Evolutionary conservation across 1,284 basidiomycete genomes (phyloP).

Genomic region (Papiliotrema flavescens): DNA sequence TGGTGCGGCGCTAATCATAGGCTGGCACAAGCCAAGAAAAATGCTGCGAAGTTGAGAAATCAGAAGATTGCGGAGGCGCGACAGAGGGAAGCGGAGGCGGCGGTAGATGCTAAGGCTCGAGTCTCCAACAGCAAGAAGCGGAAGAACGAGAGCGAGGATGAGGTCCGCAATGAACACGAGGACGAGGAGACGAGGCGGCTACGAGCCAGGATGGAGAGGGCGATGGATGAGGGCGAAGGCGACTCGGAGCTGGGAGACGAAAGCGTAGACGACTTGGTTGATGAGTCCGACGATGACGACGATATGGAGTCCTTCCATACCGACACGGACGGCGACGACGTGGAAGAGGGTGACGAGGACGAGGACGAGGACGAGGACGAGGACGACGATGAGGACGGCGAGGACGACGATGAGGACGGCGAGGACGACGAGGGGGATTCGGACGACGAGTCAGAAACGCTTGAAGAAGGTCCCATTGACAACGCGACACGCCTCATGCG

Average conservation of each 20-base stretch:
- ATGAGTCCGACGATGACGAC: not conserved
- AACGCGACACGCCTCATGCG: slow-evolving; percentile 16
- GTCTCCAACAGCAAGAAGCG: slow-evolving; percentile 1
- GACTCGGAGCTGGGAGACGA: slow-evolving; percentile 4
- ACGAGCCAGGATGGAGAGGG: slow-evolving; percentile 20
- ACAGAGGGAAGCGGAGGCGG: slow-evolving; percentile 1
- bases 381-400: not conserved
- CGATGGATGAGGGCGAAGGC: slow-evolving; percentile 28
- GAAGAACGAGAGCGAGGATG: slow-evolving; percentile 11
- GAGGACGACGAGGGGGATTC: not conserved
- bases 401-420: not conserved
- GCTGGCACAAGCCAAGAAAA: slow-evolving; percentile 1
- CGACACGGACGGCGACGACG: slow-evolving; percentile 5
- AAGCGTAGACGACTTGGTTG: no score
- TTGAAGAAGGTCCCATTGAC: slow-evolving; percentile 26
- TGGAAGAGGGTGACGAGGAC: slow-evolving; percentile 9
- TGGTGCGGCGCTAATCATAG: not conserved
- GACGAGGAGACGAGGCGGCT: slow-evolving; percentile 22
- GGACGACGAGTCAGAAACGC: slow-evolving; percentile 18
- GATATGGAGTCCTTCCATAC: slow-evolving; percentile 19
- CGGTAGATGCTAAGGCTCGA: slow-evolving; percentile 1
- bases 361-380: slow-evolving; percentile 14
- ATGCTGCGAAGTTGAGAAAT: slow-evolving; percentile 19
- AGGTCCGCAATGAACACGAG: slow-evolving; percentile 27
- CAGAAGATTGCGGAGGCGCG: slow-evolving; percentile 23